A percentile compares a stretch with the other conserved stretches of the same genome.
phyloP scores from a whole-genome alignment of 371 early-diverging fungal genomes.

The Umbelopsis sp. region DNA sequence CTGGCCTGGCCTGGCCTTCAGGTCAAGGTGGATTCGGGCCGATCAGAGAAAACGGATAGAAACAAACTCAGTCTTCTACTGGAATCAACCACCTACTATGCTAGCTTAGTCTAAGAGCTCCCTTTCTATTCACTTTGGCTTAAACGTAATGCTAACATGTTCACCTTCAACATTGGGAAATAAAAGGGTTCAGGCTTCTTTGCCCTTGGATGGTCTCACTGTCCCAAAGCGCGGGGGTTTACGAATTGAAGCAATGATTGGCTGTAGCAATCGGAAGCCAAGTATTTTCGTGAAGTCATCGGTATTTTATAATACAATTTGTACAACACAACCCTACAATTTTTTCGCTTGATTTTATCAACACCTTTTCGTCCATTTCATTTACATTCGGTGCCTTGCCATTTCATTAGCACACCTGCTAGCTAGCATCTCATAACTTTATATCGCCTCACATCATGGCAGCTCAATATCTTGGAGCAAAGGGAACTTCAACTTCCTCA shows the following conservation, averaged over 20 bases:
- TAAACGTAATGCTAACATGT: too few relatives aligned
- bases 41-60: background rate
- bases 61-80: too few relatives aligned
- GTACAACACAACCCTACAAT: background rate
- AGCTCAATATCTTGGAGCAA: conserved; percentile 17
- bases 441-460: conserved; percentile 6
- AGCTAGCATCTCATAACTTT: background rate
- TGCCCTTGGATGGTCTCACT: too few relatives aligned
- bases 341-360: background rate
- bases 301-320: background rate
- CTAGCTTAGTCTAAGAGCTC: too few relatives aligned
- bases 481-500: background rate
- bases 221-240: background rate
- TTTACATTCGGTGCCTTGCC: background rate
- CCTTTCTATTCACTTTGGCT: too few relatives aligned
- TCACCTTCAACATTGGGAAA: too few relatives aligned
- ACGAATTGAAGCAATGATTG: background rate
- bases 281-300: conserved; percentile 18
- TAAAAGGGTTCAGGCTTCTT: too few relatives aligned
- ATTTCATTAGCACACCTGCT: background rate
- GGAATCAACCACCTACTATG: too few relatives aligned
- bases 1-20: background rate
- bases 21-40: background rate
- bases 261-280: conserved; percentile 4
- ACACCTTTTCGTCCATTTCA: conserved; percentile 7